Evolutionary conservation across 164 flowering plant species (phyloP).

Genomic region (grape (Vitis vinifera)): ASM3070453v1 NC_081808.1:24764001-24764500

Average conservation of each 20-base stretch:
- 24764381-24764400: not conserved
- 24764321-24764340: not conserved
- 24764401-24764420: not conserved
- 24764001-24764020: constrained; percentile 6
- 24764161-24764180: not conserved
- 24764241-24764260: not conserved
- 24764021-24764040: constrained; percentile 1
- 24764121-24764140: not conserved
- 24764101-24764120: constrained; percentile 6
- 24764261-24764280: not conserved
- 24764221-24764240: not conserved
- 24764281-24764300: constrained; percentile 9
- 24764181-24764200: too few species aligned
- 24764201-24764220: not conserved
- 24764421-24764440: not conserved
- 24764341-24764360: not conserved
- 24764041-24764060: not conserved
- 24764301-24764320: not conserved
- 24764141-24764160: not conserved
- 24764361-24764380: constrained; percentile 2
- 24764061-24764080: constrained; percentile 1
- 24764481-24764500: not conserved
- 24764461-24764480: too few species aligned
- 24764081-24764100: constrained; percentile 5
- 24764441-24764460: not conserved